Evolutionary conservation across 2,329 filamentous ascomycete species (phyloP).

Genomic region (Tolypocladium album): DNA sequence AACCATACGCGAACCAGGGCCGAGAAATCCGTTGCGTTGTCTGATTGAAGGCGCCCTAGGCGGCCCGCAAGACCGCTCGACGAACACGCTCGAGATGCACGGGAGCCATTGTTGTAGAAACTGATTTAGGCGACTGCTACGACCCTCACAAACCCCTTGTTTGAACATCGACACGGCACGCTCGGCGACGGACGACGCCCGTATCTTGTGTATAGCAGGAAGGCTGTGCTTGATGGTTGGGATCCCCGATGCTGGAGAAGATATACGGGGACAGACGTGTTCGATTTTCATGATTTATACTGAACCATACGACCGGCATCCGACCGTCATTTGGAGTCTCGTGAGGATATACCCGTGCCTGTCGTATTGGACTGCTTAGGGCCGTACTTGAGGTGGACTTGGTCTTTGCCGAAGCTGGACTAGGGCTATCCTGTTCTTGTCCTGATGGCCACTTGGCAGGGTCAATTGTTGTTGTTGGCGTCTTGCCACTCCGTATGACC

Average conservation of each 20-base stretch:
- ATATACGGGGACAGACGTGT: not conserved
- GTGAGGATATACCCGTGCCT: not conserved
- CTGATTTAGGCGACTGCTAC: not conserved
- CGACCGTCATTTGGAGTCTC: not conserved
- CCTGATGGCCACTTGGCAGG: not conserved
- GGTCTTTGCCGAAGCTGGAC: not conserved
- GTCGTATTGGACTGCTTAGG: not conserved
- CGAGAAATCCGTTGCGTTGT: slow-evolving; percentile 37
- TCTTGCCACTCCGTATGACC: not conserved
- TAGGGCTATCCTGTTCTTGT: not conserved
- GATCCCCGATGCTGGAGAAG: not conserved
- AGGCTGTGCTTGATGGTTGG: not conserved
- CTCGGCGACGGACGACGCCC: not conserved
- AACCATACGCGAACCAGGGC: slow-evolving; percentile 39
- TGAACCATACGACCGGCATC: not conserved
- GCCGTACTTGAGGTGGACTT: not conserved
- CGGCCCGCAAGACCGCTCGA: not conserved
- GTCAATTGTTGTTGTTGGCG: not conserved
- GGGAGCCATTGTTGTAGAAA: not conserved
- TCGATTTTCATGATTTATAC: not conserved
- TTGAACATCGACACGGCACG: not conserved
- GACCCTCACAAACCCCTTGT: not conserved
- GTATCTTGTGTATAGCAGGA: too few species aligned
- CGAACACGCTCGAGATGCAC: not conserved
- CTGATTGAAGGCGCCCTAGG: slow-evolving; percentile 17